These are phyloP conservation scores for Tilletiopsis washingtonensis DNA, from an alignment of 1,284 basidiomycete genomes.

Conservation along the genomic window DNA sequence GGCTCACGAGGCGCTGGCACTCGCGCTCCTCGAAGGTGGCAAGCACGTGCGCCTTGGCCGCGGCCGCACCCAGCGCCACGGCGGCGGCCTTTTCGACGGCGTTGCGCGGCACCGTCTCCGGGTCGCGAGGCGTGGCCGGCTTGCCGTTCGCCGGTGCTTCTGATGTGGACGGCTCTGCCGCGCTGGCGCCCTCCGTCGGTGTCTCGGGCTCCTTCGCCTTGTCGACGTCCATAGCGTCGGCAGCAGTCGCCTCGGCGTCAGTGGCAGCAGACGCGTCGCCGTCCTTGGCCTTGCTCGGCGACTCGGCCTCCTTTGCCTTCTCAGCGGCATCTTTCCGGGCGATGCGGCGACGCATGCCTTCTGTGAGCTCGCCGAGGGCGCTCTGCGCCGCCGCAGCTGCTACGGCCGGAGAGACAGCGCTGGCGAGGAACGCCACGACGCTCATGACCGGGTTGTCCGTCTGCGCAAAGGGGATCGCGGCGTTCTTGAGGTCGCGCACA, in stretches of 20 bases:
- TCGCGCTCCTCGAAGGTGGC: conserved; percentile 77
- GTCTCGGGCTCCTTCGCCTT: conserved; percentile 4
- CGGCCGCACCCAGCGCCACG: conserved; percentile 67
- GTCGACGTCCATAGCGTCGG: conserved; percentile 35
- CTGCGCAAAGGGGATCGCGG: conserved; percentile 68
- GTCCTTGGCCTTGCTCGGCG: background rate
- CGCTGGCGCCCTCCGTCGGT: conserved; percentile 1
- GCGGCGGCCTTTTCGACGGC: conserved; percentile 41
- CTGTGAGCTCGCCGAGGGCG: conserved; percentile 59
- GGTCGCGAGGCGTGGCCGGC: conserved; percentile 7
- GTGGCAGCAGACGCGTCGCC: conserved; percentile 7
- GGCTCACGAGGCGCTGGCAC: conserved; percentile 70
- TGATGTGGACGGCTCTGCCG: no score
- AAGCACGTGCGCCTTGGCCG: conserved; percentile 72
- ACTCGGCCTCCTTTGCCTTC: background rate
- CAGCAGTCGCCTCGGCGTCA: conserved; percentile 7
- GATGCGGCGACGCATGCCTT: conserved; percentile 26
- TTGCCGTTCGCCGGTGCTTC: background rate
- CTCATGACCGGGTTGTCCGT: conserved; percentile 97
- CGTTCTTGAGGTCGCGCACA: conserved; percentile 30
- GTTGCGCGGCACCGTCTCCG: conserved; percentile 28
- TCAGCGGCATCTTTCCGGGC: conserved; percentile 6
- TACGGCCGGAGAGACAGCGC: conserved; percentile 80
- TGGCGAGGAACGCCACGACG: conserved; percentile 91
- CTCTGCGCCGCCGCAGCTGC: conserved; percentile 89